These are phyloP conservation scores for Chaetomiaceae sp. DNA, from an alignment of 2,329 filamentous ascomycete genomes.

Conservation along the genomic window DNA sequence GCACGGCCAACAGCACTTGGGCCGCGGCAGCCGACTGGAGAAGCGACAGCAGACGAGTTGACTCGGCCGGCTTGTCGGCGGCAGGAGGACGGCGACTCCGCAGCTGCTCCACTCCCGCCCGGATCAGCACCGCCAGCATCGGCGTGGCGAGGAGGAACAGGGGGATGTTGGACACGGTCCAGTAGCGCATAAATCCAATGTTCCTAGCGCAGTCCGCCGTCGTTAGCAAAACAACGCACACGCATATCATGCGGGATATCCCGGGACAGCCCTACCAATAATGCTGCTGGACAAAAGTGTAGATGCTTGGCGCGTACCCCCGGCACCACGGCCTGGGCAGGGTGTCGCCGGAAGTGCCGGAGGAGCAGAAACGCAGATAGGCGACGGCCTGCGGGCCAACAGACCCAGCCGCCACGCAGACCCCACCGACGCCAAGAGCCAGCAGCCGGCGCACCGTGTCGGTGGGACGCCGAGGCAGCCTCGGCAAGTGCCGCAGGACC, in stretches of 20 bases:
- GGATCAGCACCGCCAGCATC: conserved; percentile 63
- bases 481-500: conserved; percentile 38
- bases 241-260: background rate
- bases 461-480: conserved; percentile 36
- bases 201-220: conserved; percentile 63
- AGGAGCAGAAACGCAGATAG: conserved; percentile 65
- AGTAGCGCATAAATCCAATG: conserved; percentile 82
- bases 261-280: conserved; percentile 67
- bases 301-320: conserved; percentile 74
- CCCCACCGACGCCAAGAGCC: conserved; percentile 60
- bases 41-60: conserved; percentile 28
- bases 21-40: conserved; percentile 59
- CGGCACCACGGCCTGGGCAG: conserved; percentile 59
- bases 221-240: conserved; percentile 2
- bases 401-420: conserved; percentile 62
- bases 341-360: conserved; percentile 29
- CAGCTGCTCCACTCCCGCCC: conserved; percentile 48
- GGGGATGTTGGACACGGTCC: conserved; percentile 80
- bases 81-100: conserved; percentile 3
- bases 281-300: conserved; percentile 78
- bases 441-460: conserved; percentile 47
- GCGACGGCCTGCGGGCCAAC: conserved; percentile 69
- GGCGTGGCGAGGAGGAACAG: conserved; percentile 81
- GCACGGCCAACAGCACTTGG: conserved; percentile 65
- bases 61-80: conserved; percentile 8